These are phyloP conservation scores for Podospora bellae-mahoneyi DNA, from an alignment of 495 filamentous ascomycete genomes.

Conservation along the genomic window DNA sequence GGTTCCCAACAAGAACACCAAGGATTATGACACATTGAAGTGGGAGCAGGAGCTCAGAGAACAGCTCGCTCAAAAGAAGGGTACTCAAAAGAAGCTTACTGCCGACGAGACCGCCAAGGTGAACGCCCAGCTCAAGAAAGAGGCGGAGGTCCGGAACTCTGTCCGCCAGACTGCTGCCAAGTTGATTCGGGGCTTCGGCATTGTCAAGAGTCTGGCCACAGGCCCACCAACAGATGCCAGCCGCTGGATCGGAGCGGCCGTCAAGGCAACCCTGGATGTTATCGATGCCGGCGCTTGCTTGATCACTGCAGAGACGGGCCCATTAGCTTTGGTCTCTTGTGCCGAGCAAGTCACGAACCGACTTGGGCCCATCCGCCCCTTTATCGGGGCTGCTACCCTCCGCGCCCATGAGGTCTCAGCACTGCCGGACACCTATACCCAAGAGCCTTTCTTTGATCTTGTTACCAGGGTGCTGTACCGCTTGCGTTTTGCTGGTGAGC, in stretches of 20 bases:
- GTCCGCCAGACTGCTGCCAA: constrained; percentile 64
- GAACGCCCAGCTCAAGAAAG: constrained; percentile 85
- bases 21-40: constrained; percentile 91
- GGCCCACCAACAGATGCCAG: constrained; percentile 81
- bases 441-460: constrained; percentile 80
- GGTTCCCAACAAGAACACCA: constrained; percentile 73
- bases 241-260: constrained; percentile 78
- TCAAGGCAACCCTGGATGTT: constrained; percentile 64
- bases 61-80: constrained; percentile 88
- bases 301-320: constrained; percentile 74
- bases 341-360: constrained; percentile 68
- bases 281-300: constrained; percentile 76
- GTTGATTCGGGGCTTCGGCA: constrained; percentile 74
- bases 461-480: constrained; percentile 88
- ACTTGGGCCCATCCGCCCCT: constrained; percentile 71
- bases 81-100: constrained; percentile 84
- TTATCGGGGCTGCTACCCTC: constrained; percentile 83
- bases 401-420: constrained; percentile 69
- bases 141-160: constrained; percentile 68
- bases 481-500: constrained; percentile 83
- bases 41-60: constrained; percentile 93
- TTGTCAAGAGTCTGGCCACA: constrained; percentile 74
- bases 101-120: constrained; percentile 85
- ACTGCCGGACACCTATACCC: constrained; percentile 63
- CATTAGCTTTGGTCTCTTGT: constrained; percentile 72